Base-by-base conservation (phyloP, 2,329 filamentous ascomycete genomes). In the Colletotrichum tropicicola region DNA sequence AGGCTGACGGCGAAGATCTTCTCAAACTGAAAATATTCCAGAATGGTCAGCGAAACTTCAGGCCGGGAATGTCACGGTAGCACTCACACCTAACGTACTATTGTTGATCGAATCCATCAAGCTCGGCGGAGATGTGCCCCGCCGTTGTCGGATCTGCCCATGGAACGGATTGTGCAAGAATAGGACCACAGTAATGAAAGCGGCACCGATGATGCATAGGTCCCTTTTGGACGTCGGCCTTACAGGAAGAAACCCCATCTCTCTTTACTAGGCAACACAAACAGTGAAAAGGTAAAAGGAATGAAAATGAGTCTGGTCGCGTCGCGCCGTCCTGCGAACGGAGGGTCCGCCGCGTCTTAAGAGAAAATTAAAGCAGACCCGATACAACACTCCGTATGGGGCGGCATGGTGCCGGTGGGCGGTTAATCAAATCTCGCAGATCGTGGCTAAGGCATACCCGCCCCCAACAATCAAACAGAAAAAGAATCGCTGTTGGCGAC, bases 1-100 rank as follows among this genome's bases (percentile, higher is more conserved):
- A 87, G 77, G 48, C 83, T 85, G 47, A 88, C 78, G 23, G 84
- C 82, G 66, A 86, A 79, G 15, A 87, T 82, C 55, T 83, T 78
- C 32, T 83, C 75, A 66, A 87, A 87, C 84, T 86, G 21, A 10
- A 23, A 5, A 3, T 5, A 0, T 1, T 19, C 2, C 27, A 12
- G 8, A 48, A 5, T 2, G 39, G 32, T 30, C 19, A 56, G 6
- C 3, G 12, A 7, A 21, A 4, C 4, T 9, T 15, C 5, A 13
- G 23, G 1, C 3, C 3, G 8, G 15, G 3, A 21, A 5, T 3
- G 7, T 10, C 0, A 1, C 32, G 6, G 32, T 2, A 8, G 10
- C 9, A 63, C 59, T 58, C 27, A 66, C 63, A 23, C 63, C 63
- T 12, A 66, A 10, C 5, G 63, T 66, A 15, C 41, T 48, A 23